Base-by-base conservation (phyloP, 1,284 basidiomycete species). In the Marasmius tenuissimus region DNA sequence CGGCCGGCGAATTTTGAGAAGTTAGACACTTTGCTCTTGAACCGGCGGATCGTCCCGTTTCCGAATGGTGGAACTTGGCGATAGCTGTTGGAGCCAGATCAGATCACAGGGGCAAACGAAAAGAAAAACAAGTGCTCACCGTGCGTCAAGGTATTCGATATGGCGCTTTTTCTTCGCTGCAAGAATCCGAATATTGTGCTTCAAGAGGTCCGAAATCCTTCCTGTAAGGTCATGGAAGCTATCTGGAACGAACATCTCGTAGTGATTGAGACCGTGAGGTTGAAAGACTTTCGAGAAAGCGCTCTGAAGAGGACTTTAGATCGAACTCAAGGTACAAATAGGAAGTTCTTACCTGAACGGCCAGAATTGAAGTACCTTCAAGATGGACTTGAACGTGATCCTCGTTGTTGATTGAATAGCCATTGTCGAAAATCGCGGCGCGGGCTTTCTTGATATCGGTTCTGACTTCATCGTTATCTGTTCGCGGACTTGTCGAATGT, bases 111-210 rank as follows among this genome's bases (percentile, higher is more conserved):
- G 16, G 16, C 39, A 40, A 40, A 40, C 16, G 39, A 40, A 16
- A 40, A 40, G 9, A 16, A 40, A 16, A 60, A 52, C 34, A n/a
- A n/a, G n/a, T n/a, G n/a, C n/a, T n/a, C 18, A 73, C 61, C 9
- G 68, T 61, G 37, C 68, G 69, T 57, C 71, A 59, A 60, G 62
- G 71, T 56, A 70, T 64, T 3, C 59, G 50, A 22, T 16, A 8
- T 33, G 10, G 14, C 9, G 5, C 7, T 14, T 45, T 27, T 27
- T 27, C 18, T 10, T 57, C 63, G 50, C 33, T 18, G 4, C 8
- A 8, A 52, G 27, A 10, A 52, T 14, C 16, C 22, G n/a, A 4
- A 33, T 34, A 33, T 52, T 14, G 16, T 52, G 50, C 9, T 11
- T 12, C 16, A 22, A 16, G 7, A 22, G 8, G 34, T 52, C 50